These are phyloP conservation scores for Lonicera japonica DNA, from an alignment of 129 eudicot genomes.

Conservation along the genomic window DNA sequence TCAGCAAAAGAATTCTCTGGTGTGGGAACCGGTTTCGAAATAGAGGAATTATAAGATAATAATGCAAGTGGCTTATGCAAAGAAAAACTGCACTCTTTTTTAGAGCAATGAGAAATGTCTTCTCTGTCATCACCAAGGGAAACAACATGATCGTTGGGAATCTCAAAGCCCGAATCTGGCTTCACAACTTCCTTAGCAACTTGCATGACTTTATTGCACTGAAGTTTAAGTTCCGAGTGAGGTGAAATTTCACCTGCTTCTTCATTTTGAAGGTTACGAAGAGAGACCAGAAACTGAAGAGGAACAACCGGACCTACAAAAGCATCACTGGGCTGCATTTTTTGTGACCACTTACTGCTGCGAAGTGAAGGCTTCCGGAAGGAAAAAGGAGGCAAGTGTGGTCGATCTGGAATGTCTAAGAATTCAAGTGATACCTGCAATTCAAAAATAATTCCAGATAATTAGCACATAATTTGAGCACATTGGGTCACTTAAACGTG, in stretches of 20 bases:
- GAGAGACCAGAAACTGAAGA: slow-evolving; percentile 38
- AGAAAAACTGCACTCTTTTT: slow-evolving; percentile 15
- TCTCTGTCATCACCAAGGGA: slow-evolving; percentile 65
- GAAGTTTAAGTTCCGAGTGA: slow-evolving; percentile 27
- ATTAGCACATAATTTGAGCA: no score
- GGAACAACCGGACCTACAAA: slow-evolving; percentile 65
- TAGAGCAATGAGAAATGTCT: slow-evolving; percentile 11
- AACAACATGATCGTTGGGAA: slow-evolving; percentile 28
- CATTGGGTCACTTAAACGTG: no score
- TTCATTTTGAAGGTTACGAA: slow-evolving; percentile 25
- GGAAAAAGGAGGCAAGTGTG: slow-evolving; percentile 53
- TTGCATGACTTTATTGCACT: slow-evolving; percentile 38
- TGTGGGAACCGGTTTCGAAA: no score
- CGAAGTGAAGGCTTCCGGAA: slow-evolving; percentile 49
- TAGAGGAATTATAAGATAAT: slow-evolving; percentile 8
- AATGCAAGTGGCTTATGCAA: slow-evolving; percentile 37
- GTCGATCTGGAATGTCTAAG: slow-evolving; percentile 41
- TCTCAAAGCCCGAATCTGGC: slow-evolving; percentile 6
- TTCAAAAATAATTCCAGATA: no score
- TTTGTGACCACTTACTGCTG: slow-evolving; percentile 52
- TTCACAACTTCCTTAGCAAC: slow-evolving; percentile 26
- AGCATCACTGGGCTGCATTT: slow-evolving; percentile 26
- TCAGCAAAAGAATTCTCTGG: slow-evolving; percentile 15
- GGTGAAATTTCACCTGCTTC: slow-evolving; percentile 30
- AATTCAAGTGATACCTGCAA: slow-evolving; percentile 49